phyloP scores from a whole-genome alignment of 1,284 basidiomycete genomes.

The Megacollybia platyphylla region DNA sequence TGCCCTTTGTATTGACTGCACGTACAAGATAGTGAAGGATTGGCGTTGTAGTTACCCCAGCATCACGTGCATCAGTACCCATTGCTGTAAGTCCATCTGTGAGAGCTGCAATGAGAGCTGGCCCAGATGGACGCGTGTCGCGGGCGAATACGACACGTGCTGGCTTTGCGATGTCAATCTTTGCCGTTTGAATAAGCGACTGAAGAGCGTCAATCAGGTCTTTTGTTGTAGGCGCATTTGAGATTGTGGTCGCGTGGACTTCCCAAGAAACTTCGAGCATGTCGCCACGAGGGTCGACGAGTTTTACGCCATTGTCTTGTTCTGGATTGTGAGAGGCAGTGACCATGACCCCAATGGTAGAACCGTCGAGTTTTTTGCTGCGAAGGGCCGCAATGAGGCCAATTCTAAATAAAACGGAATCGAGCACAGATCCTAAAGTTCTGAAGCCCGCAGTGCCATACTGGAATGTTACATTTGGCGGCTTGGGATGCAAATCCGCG shows the following conservation, averaged over 20 bases:
- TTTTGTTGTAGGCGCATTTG: slow-evolving; percentile 71
- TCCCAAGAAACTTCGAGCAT: slow-evolving; percentile 99
- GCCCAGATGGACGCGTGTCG: slow-evolving; percentile 88
- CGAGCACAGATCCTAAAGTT: slow-evolving; percentile 77
- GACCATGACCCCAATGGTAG: slow-evolving; percentile 95
- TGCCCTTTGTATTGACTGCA: slow-evolving; percentile 77
- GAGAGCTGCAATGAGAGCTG: slow-evolving; percentile 71
- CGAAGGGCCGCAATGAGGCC: slow-evolving; percentile 85
- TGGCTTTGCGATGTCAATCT: slow-evolving; percentile 73
- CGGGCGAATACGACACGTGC: slow-evolving; percentile 83
- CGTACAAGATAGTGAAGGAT: slow-evolving; percentile 93
- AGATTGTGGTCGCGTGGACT: slow-evolving; percentile 74
- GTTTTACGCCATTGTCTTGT: slow-evolving; percentile 98
- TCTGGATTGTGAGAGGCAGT: slow-evolving; percentile 99
- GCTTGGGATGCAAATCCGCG: slow-evolving; percentile 52
- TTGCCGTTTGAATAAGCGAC: slow-evolving; percentile 48
- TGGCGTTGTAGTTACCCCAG: slow-evolving; percentile 87
- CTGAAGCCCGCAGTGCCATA: slow-evolving; percentile 97
- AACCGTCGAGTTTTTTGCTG: slow-evolving; percentile 84
- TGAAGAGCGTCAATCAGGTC: slow-evolving; percentile 64
- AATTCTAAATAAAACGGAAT: slow-evolving; percentile 88
- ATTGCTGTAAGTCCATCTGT: slow-evolving; percentile 75
- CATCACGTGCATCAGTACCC: slow-evolving; percentile 50
- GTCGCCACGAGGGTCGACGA: slow-evolving; percentile 96
- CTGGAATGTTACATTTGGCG: slow-evolving; percentile 50